Percentiles rank a stretch among this genome's conserved stretches.
Conservation (phyloP, 2,329 filamentous ascomycete species). For the Purpureocillium takamizusanense region DNA sequence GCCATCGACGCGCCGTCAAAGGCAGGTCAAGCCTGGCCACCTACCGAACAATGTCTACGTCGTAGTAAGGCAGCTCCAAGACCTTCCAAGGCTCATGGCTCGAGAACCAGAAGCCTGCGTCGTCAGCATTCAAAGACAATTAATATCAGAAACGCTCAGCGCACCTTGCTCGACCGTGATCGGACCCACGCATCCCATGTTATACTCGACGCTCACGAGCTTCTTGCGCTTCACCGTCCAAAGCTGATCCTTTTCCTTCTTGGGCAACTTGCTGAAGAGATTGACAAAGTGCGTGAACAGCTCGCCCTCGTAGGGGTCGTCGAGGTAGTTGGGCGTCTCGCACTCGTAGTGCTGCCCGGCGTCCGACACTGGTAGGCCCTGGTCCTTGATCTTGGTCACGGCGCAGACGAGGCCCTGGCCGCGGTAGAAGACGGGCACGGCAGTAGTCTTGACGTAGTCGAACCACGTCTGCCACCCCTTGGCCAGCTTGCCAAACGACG, state of each 20-base stretch:
- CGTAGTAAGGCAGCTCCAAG: conserved; percentile 31
- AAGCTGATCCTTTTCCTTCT: conserved; percentile 21
- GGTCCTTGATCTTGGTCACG: conserved; percentile 25
- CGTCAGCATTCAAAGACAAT: too few relatives aligned
- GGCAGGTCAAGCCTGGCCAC: too few relatives aligned
- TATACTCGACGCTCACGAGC: conserved; percentile 25
- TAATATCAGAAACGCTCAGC: neutral
- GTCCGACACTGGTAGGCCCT: conserved; percentile 19
- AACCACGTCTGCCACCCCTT: conserved; percentile 28
- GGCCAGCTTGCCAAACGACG: conserved; percentile 18
- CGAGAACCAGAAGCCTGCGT: conserved; percentile 29
- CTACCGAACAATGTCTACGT: conserved; percentile 27
- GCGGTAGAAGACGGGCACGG: conserved; percentile 25
- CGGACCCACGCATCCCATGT: conserved; percentile 24
- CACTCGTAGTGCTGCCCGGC: conserved; percentile 23
- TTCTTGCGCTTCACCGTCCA: conserved; percentile 29
- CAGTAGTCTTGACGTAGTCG: conserved; percentile 27
- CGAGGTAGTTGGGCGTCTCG: conserved; percentile 21
- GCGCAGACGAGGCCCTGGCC: conserved; percentile 29
- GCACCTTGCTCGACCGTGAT: conserved; percentile 30
- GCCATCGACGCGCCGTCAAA: too few relatives aligned
- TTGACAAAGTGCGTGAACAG: conserved; percentile 30
- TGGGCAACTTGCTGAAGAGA: conserved; percentile 23
- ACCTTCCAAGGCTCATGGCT: conserved; percentile 32
- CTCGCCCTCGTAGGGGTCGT: conserved; percentile 35